Evolutionary conservation across 768 basidiomycete genomes (phyloP).

Genomic region (Psilocybe subaeruginosa): DNA sequence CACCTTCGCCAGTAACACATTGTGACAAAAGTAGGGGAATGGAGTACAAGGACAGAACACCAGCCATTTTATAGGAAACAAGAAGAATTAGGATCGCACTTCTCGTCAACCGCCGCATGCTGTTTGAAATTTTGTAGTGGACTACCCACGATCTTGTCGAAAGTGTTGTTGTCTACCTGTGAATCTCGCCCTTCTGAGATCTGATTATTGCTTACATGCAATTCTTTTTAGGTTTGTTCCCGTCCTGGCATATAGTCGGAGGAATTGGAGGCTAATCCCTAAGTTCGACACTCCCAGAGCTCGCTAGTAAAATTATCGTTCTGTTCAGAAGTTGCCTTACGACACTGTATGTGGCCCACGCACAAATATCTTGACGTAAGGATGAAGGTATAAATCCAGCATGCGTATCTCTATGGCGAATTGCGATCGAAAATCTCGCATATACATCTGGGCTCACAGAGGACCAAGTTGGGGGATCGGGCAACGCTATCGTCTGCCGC

Average conservation of each 20-base stretch:
- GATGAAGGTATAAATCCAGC: constrained; percentile 3
- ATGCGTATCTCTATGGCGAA: constrained; percentile 15
- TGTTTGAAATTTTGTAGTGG: constrained; percentile 13
- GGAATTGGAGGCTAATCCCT: constrained; percentile 13
- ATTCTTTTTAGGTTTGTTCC: constrained; percentile 10
- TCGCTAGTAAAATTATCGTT: constrained; percentile 9
- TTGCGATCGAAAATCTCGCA: constrained; percentile 18
- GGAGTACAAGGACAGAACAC: not conserved
- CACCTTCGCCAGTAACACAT: constrained; percentile 70
- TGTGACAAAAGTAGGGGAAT: constrained; percentile 16
- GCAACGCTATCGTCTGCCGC: not conserved
- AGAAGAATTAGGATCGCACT: constrained; percentile 10
- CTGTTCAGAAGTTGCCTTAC: constrained; percentile 6
- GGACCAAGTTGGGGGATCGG: not conserved
- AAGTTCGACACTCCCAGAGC: constrained; percentile 10
- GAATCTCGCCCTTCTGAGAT: constrained; percentile 11
- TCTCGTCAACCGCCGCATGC: constrained; percentile 22
- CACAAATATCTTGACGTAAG: constrained; percentile 14
- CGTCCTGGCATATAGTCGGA: constrained; percentile 16
- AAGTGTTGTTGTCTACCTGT: constrained; percentile 8
- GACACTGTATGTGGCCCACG: constrained; percentile 7
- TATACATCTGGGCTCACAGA: not conserved
- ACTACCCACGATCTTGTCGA: constrained; percentile 17
- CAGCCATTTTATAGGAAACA: constrained; percentile 29
- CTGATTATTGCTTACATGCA: constrained; percentile 13